A percentile compares a stretch with the other conserved stretches of the same genome.
Evolutionary conservation across 2,329 filamentous ascomycete species (phyloP).

Genomic region (Stagonosporopsis rhizophila): DNA sequence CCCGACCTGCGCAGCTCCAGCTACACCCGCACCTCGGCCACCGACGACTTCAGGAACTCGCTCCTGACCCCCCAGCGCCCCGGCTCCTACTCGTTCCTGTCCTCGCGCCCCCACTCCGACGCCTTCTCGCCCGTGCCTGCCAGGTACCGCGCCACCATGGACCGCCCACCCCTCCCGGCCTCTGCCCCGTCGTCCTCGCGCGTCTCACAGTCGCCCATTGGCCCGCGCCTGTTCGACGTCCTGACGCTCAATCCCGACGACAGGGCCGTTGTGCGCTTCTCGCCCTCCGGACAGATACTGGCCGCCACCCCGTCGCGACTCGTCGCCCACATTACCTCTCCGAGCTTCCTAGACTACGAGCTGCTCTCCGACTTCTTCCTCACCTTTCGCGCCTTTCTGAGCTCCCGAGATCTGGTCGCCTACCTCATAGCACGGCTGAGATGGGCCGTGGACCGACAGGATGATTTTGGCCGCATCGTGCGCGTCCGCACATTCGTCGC

Average conservation of each 20-base stretch:
- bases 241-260: constrained; percentile 85
- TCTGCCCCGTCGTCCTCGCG: constrained; percentile 46
- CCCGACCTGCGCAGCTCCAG: constrained; percentile 82
- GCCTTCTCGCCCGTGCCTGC: constrained; percentile 45
- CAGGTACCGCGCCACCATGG: constrained; percentile 47
- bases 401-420: constrained; percentile 75
- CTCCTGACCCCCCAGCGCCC: constrained; percentile 54
- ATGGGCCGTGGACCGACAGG: constrained; percentile 82
- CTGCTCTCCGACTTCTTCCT: constrained; percentile 97
- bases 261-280: constrained; percentile 81
- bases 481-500: constrained; percentile 95
- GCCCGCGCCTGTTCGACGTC: constrained; percentile 79
- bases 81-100: constrained; percentile 43
- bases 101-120: constrained; percentile 47
- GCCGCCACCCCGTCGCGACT: constrained; percentile 90
- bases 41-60: constrained; percentile 74
- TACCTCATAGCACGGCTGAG: constrained; percentile 84
- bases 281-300: constrained; percentile 75
- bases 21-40: constrained; percentile 69
- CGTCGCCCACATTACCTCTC: constrained; percentile 95
- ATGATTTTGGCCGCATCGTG: constrained; percentile 92
- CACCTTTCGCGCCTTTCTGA: constrained; percentile 88
- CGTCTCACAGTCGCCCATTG: constrained; percentile 47
- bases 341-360: constrained; percentile 95
- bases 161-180: constrained; percentile 41